A percentile compares a stretch with the other conserved stretches of the same genome.
Evolutionary conservation across 306 rosid genomes (phyloP).

Genomic region (Canavalia gladiata): DNA sequence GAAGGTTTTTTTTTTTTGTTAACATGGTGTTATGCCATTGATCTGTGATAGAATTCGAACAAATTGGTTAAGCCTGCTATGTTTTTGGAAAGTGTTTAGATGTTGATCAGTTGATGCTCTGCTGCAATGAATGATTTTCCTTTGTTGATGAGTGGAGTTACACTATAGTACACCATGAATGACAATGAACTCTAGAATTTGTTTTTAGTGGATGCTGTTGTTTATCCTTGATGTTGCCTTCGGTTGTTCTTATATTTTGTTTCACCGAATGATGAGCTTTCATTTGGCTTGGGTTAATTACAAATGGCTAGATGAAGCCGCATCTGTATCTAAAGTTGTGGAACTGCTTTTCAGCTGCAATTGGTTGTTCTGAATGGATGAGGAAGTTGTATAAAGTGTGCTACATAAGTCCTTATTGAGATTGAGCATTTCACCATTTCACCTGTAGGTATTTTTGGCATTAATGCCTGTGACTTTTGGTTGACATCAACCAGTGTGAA

Average conservation of each 20-base stretch:
- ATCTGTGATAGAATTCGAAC: conserved; percentile 32
- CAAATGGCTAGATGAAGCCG: not conserved
- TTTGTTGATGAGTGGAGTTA: conserved; percentile 10
- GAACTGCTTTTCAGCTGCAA: not conserved
- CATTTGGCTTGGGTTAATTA: not conserved
- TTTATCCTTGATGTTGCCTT: not conserved
- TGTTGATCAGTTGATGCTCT: conserved; percentile 8
- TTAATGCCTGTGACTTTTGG: not conserved
- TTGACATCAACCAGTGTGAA: conserved; percentile 1
- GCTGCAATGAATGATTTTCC: not conserved
- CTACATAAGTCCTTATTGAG: conserved; percentile 35
- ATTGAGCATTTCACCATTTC: not conserved
- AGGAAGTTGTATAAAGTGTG: conserved; percentile 46
- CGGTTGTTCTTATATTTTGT: not conserved
- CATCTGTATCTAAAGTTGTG: not conserved
- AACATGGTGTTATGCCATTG: not conserved
- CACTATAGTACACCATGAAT: not conserved
- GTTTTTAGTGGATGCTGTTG: not conserved
- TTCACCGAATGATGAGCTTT: conserved; percentile 5
- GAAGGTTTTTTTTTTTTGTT: not conserved
- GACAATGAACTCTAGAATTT: not conserved
- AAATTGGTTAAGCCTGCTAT: not conserved
- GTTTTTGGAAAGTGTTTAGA: not conserved
- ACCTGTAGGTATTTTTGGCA: not conserved
- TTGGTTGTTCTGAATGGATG: conserved; percentile 8